A percentile compares a stretch with the other conserved stretches of the same genome.
These are phyloP conservation scores for Aristolochia fimbriata DNA, from an alignment of 164 flowering plant genomes.

Conservation along the genomic window DNA sequence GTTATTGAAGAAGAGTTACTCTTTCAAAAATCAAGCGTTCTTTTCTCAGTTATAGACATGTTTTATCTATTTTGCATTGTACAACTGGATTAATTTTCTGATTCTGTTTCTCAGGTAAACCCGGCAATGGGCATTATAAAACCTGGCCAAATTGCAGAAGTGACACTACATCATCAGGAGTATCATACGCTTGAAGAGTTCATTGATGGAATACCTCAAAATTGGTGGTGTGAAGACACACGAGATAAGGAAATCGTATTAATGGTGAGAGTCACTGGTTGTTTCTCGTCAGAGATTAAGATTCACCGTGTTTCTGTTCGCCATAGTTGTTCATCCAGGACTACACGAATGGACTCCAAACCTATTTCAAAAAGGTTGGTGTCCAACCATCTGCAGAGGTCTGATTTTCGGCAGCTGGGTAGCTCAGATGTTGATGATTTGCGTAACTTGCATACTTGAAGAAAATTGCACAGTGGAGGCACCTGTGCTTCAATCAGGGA, in stretches of 20 bases:
- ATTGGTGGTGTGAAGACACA: conserved; percentile 88
- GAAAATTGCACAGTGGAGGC: background rate
- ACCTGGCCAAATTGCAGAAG: conserved; percentile 57
- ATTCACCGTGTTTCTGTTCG: conserved; percentile 48
- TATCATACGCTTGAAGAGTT: conserved; percentile 52
- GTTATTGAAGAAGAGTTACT: background rate
- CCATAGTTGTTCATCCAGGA: conserved; percentile 47
- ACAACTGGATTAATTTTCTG: background rate
- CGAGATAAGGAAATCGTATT: conserved; percentile 71
- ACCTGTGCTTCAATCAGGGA: background rate
- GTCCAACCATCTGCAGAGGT: conserved; percentile 37
- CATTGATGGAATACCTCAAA: conserved; percentile 76
- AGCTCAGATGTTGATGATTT: conserved; percentile 2
- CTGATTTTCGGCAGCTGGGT: conserved; percentile 26
- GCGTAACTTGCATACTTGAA: conserved; percentile 1
- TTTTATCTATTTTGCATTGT: background rate
- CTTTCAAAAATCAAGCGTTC: background rate
- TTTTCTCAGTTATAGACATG: background rate
- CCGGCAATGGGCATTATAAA: conserved; percentile 69
- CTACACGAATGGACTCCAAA: conserved; percentile 21
- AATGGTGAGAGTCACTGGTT: conserved; percentile 40
- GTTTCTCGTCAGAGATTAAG: conserved; percentile 32
- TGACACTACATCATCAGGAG: conserved; percentile 61
- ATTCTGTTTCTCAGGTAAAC: conserved; percentile 38
- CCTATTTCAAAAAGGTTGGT: conserved; percentile 20